These are phyloP conservation scores for Wickerhamomyces bovis DNA, from an alignment of 805 yeast species.

Conservation along the genomic window DNA sequence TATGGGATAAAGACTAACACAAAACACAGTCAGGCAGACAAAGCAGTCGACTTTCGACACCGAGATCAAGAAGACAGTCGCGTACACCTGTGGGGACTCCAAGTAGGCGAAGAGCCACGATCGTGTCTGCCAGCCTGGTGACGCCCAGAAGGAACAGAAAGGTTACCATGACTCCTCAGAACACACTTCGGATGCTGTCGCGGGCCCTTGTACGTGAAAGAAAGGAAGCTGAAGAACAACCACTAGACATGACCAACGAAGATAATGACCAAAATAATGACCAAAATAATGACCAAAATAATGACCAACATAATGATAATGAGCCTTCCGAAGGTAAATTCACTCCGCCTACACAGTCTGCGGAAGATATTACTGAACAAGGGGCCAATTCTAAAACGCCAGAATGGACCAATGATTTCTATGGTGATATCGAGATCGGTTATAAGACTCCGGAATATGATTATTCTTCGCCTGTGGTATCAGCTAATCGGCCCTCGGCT, in stretches of 20 bases:
- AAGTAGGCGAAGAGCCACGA: conserved; percentile 19
- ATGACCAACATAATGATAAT: not conserved
- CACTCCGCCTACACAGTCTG: not conserved
- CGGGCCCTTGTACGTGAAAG: conserved; percentile 15
- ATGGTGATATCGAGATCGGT: not conserved
- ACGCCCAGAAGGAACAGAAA: conserved; percentile 19
- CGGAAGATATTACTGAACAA: not conserved
- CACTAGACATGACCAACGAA: not conserved
- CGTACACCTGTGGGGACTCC: conserved; percentile 16
- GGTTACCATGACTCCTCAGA: conserved; percentile 18
- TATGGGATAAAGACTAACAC: not conserved
- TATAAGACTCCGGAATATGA: not conserved
- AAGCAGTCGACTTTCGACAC: conserved; percentile 9
- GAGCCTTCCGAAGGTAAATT: not conserved
- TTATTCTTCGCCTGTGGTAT: not conserved
- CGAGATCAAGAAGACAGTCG: conserved; percentile 11
- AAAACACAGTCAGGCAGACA: not conserved
- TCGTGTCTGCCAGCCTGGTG: conserved; percentile 17
- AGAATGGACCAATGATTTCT: not conserved
- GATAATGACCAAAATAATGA: not conserved
- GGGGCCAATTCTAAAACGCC: not conserved
- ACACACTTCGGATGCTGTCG: conserved; percentile 17
- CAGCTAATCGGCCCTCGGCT: not conserved
- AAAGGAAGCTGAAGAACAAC: not conserved
- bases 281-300: not conserved